Evolutionary conservation across 1,284 basidiomycete genomes (phyloP).

Genomic region (Pseudozyma thailandica): DNA sequence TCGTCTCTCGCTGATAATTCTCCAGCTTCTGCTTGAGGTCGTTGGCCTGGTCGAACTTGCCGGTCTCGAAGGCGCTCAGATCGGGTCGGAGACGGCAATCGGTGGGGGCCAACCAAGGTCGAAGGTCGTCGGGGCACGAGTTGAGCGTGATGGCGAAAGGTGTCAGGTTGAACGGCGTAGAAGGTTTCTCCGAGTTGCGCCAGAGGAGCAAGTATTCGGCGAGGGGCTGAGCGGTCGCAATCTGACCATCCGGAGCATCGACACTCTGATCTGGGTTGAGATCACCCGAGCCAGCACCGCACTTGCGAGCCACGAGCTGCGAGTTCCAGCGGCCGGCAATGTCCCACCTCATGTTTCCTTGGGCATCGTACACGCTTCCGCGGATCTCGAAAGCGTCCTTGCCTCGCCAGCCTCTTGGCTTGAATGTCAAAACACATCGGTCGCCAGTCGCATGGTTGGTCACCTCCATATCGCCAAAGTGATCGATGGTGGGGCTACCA

Average conservation of each 20-base stretch:
- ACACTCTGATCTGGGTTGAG: constrained; percentile 77
- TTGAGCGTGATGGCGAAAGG: constrained; percentile 95
- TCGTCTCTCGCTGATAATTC: constrained; percentile 83
- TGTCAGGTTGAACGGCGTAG: constrained; percentile 77
- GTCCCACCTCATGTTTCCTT: constrained; percentile 80
- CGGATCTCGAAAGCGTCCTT: constrained; percentile 91
- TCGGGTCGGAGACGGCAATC: constrained; percentile 94
- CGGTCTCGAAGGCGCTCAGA: constrained; percentile 92
- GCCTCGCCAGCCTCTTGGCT: constrained; percentile 93
- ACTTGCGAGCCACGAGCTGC: constrained; percentile 85
- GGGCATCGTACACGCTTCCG: constrained; percentile 79
- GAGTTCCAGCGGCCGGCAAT: constrained; percentile 96
- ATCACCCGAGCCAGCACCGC: constrained; percentile 74
- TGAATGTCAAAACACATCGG: constrained; percentile 88
- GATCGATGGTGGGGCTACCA: constrained; percentile 92
- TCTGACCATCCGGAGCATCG: constrained; percentile 56
- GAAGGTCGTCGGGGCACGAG: constrained; percentile 77
- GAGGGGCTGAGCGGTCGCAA: constrained; percentile 68
- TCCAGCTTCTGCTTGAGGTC: constrained; percentile 86
- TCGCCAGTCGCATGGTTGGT: constrained; percentile 94
- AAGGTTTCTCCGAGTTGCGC: constrained; percentile 82
- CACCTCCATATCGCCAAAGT: constrained; percentile 91
- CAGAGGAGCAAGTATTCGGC: constrained; percentile 84
- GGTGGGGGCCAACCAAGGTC: constrained; percentile 83
- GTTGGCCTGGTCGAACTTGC: constrained; percentile 90